phyloP scores from a whole-genome alignment of 768 basidiomycete species.

The Hemileccinum rubropunctum region DNA sequence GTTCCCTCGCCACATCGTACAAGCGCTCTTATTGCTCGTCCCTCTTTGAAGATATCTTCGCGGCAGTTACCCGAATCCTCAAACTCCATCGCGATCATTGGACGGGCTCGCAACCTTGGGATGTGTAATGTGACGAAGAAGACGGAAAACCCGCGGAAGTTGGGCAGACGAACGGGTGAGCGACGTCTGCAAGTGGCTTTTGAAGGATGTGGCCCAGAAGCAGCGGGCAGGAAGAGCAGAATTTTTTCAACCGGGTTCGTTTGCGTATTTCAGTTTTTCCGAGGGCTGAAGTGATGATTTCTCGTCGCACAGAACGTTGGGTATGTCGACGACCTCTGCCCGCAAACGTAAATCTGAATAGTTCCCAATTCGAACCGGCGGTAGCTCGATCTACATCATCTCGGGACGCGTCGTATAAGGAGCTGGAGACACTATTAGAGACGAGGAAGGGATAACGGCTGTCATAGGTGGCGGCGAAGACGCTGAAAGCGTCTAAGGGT shows the following conservation, averaged over 20 bases:
- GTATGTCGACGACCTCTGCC: slow-evolving; percentile 55
- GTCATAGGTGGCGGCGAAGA: slow-evolving; percentile 38
- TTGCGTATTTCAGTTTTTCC: background rate
- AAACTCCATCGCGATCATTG: slow-evolving; percentile 78
- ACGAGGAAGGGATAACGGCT: too few species aligned
- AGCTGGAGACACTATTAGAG: slow-evolving; percentile 38
- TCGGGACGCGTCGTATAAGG: slow-evolving; percentile 71
- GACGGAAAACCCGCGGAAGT: slow-evolving; percentile 76
- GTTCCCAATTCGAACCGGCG: slow-evolving; percentile 64
- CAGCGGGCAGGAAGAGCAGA: slow-evolving; percentile 78
- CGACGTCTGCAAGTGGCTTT: slow-evolving; percentile 91
- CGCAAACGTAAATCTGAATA: slow-evolving; percentile 53
- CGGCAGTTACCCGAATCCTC: slow-evolving; percentile 85
- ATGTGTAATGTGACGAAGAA: slow-evolving; percentile 71
- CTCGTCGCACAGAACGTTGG: slow-evolving; percentile 56
- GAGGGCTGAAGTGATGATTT: background rate
- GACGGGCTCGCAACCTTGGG: slow-evolving; percentile 83
- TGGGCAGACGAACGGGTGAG: slow-evolving; percentile 91
- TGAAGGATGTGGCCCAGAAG: slow-evolving; percentile 75
- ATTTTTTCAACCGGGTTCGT: slow-evolving; percentile 84
- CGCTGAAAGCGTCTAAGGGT: slow-evolving; percentile 12
- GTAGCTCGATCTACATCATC: slow-evolving; percentile 81
- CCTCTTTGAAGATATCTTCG: slow-evolving; percentile 60
- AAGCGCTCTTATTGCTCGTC: too few species aligned
- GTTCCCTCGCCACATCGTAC: background rate